Base-by-base conservation (phyloP, 2,329 filamentous ascomycete genomes). In the Drechmeria coniospora region DNA sequence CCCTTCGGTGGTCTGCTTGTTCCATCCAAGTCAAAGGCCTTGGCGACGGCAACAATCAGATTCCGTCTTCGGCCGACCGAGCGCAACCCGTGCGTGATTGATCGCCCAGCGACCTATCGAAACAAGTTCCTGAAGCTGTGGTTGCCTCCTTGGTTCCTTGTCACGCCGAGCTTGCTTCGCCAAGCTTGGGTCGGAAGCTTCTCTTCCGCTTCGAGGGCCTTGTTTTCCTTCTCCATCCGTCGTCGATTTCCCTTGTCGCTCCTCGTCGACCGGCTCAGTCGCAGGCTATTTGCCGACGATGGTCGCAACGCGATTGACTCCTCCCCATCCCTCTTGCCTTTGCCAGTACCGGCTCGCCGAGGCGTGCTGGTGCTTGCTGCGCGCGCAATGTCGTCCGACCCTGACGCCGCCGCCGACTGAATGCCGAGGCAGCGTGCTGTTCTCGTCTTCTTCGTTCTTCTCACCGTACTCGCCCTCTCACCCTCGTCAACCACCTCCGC, bases 271-370 rank as follows among this genome's bases (percentile, higher is more conserved):
- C 32, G 32, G 20, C 31, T 32, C 8, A 21, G 10, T 12, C 27
- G 30, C 10, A 26, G 22, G 21, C 35, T 36, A 23, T 37, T 34
- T n/a, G 28, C 17, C 9, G 26, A 30, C 12, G 32, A 36, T 2
- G 28, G 11, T 13, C 28, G 28, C 18, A 37, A 16, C 4, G 19
- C 16, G 8, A 16, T 16, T 11, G 9, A 15, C 17, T 22, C 26
- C 6, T 9, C 18, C 8, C 6, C 20, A 19, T 15, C 20, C 8
- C 13, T 14, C 15, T 4, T 30, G 25, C 13, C 14, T 28, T 5
- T 17, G 6, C 9, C 18, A 0, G 20, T 15, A 2, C 21, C 10
- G 14, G 7, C 8, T 9, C 8, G 22, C 19, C 18, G 23, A 15
- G 17, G 4, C 6, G 10, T 17, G 9, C 20, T 14, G 4, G 7